Evolutionary conservation across 495 filamentous ascomycete genomes (phyloP).

Genomic region (Glonium stellatum): DNA sequence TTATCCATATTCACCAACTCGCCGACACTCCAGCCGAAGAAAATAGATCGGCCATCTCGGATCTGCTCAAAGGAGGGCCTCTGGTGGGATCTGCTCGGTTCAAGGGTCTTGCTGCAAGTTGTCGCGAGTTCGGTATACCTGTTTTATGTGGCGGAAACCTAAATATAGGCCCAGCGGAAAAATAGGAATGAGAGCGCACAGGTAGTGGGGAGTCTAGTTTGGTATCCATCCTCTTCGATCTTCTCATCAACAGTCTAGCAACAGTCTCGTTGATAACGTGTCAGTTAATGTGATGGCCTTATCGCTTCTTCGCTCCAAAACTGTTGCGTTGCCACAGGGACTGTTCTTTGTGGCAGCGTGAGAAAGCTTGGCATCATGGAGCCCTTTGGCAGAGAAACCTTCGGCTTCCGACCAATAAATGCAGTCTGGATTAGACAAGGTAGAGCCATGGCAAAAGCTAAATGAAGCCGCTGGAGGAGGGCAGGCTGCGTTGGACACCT

Average conservation of each 20-base stretch:
- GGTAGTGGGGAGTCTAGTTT: conserved; percentile 59
- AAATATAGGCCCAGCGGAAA: conserved; percentile 46
- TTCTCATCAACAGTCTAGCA: conserved; percentile 41
- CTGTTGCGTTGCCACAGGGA: conserved; percentile 58
- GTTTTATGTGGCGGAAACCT: conserved; percentile 49
- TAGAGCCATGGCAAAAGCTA: too few relatives aligned
- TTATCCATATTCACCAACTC: too few relatives aligned
- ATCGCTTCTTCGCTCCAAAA: conserved; percentile 47
- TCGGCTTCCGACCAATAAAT: too few relatives aligned
- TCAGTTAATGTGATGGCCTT: conserved; percentile 48
- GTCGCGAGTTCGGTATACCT: conserved; percentile 4
- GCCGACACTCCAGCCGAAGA: too few relatives aligned
- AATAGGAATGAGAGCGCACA: conserved; percentile 54
- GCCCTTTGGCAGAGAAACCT: not conserved
- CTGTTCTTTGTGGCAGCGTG: conserved; percentile 46
- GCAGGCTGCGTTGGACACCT: too few relatives aligned
- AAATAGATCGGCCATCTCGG: too few relatives aligned
- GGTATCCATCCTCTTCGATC: conserved; percentile 51
- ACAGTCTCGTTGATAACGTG: conserved; percentile 48
- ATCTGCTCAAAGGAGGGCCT: too few relatives aligned
- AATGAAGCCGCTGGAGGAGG: too few relatives aligned
- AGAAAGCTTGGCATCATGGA: conserved; percentile 17
- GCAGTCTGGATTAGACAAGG: too few relatives aligned
- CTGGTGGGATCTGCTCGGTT: conserved; percentile 11
- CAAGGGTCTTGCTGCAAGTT: conserved; percentile 12